Base-by-base conservation (phyloP, 2,329 filamentous ascomycete species). In the Penicillium sp. region DNA sequence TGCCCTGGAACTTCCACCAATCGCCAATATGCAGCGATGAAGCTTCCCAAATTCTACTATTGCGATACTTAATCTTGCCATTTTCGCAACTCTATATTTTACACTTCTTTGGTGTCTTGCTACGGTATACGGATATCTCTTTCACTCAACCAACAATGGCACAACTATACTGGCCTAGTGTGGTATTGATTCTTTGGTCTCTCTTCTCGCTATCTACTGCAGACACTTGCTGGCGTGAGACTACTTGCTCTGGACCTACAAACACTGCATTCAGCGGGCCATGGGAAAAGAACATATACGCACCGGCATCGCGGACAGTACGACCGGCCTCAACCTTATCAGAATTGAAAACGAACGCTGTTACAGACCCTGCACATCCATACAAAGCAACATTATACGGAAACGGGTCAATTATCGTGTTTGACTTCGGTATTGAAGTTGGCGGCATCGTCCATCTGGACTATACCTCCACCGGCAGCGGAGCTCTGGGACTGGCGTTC, bases 351-450 rank as follows among this genome's bases (percentile, higher is more conserved):
- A 37, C 56, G 55, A 51, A 71, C 42, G 54, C 52, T 6, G 59
- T 45, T 15, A 54, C 58, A n/a, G 48, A 62, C 12, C 72, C 63
- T 66, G 66, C 6, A 31, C 58, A 39, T 72, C 74, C 65, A 54
- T 68, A 6, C 61, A 68, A 41, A 15, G 64, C 65, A 3, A 64
- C 60, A 1, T 64, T 80, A 6, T 58, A 60, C 9, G 73, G 75
- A 12, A 82, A 84, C 62, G 80, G 78, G 12, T 81, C 79, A 3
- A 72, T 75, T n/a, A 65, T 82, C 2, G 78, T 84, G 2, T 82
- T 83, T 54, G 83, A 86, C 65, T 86, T 86, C 63, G 82, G 82
- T 4, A 72, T 77, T 25, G 81, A 85, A 63, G 81, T 85, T 6
- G 82, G 82, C 37, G 83, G 83, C 6, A 78, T 84, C 52, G 69